Percentiles rank a stretch among this genome's conserved stretches.
Evolutionary conservation across 352 stramenopile genomes (phyloP).

Genomic region (Halophytophthora batemanensis): DNA sequence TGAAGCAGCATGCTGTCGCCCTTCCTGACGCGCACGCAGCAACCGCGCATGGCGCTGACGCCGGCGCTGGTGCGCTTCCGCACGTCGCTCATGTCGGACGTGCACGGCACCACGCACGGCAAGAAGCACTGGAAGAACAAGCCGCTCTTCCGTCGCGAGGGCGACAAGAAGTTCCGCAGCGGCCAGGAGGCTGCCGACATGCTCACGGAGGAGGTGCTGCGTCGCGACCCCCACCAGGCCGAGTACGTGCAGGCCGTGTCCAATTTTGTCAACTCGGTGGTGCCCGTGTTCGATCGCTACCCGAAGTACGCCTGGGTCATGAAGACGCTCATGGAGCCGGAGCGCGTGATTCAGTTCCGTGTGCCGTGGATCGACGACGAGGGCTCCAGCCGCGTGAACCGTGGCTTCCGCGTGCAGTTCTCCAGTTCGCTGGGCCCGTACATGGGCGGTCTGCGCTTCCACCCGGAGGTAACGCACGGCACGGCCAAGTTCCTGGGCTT

Average conservation of each 20-base stretch:
- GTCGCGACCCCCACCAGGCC: constrained; percentile 73
- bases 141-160: constrained; percentile 94
- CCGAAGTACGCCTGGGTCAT: constrained; percentile 89
- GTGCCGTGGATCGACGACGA: constrained; percentile 97
- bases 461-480: constrained; percentile 86
- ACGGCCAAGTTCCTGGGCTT: constrained; percentile 92
- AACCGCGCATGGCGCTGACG: constrained; percentile 8
- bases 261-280: constrained; percentile 80
- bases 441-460: constrained; percentile 95
- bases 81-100: constrained; percentile 84
- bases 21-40: constrained; percentile 17
- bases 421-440: constrained; percentile 90
- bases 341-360: constrained; percentile 94
- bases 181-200: constrained; percentile 95
- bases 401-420: constrained; percentile 97
- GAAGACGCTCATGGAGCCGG: constrained; percentile 95
- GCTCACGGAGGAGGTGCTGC: constrained; percentile 78
- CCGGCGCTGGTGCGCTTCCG: constrained; percentile 25
- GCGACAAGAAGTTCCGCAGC: constrained; percentile 95
- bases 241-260: constrained; percentile 72
- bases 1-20: constrained; percentile 34
- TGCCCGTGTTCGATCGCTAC: constrained; percentile 85
- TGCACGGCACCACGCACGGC: constrained; percentile 84
- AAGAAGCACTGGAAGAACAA: constrained; percentile 96
- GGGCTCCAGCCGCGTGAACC: constrained; percentile 94